phyloP scores from a whole-genome alignment of 1,284 basidiomycete species.

The Sparassis latifolia region DNA sequence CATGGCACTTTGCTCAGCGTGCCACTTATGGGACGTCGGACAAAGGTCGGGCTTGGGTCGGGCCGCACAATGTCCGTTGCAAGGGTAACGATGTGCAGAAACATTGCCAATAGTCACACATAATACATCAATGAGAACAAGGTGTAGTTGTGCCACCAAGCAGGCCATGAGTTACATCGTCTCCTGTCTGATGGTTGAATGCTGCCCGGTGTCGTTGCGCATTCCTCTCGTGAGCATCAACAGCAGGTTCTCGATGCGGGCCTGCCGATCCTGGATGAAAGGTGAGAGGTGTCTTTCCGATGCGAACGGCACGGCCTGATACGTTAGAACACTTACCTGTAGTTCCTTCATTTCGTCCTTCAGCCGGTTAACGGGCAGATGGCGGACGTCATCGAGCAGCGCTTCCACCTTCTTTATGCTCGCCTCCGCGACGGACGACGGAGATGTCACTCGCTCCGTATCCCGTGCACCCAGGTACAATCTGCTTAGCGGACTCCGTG shows the following conservation, averaged over 20 bases:
- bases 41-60: no score
- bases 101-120: no score
- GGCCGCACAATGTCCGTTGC: no score
- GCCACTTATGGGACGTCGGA: no score
- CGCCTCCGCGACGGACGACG: conserved; percentile 29
- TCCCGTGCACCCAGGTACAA: conserved; percentile 33
- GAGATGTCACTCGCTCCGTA: conserved; percentile 6
- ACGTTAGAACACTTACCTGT: conserved; percentile 40
- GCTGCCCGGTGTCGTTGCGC: conserved; percentile 31
- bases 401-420: conserved; percentile 49
- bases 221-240: conserved; percentile 40
- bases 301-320: background rate
- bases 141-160: no score
- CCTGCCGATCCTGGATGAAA: conserved; percentile 58
- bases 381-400: conserved; percentile 54
- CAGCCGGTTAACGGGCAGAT: conserved; percentile 55
- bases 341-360: conserved; percentile 77
- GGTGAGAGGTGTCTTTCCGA: background rate
- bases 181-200: conserved; percentile 25
- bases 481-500: conserved; percentile 46
- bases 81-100: no score
- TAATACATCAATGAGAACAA: no score
- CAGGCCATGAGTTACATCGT: conserved; percentile 13
- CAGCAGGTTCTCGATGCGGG: conserved; percentile 68
- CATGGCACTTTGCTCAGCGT: no score